Conservation (phyloP, 2,329 filamentous ascomycete species). For the Cladosporium halotolerans region DNA sequence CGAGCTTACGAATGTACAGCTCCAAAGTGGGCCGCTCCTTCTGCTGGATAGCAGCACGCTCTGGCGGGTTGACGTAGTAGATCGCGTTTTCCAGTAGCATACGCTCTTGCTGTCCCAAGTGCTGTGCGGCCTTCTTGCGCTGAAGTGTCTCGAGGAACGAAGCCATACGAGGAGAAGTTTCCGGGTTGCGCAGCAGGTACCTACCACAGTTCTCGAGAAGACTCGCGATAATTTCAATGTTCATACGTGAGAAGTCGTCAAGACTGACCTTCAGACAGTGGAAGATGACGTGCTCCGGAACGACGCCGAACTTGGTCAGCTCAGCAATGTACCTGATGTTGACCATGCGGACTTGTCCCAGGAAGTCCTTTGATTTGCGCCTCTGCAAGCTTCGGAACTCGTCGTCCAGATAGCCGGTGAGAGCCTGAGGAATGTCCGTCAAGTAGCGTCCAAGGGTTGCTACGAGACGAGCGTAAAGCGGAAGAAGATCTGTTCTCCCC, state of each 20-base stretch:
- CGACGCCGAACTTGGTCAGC: constrained; percentile 94
- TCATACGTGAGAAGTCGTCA: constrained; percentile 97
- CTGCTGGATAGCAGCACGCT: constrained; percentile 88
- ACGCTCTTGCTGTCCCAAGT: constrained; percentile 89
- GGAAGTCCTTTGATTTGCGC: constrained; percentile 94
- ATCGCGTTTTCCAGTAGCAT: constrained; percentile 98
- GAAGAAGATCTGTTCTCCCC: constrained; percentile 82
- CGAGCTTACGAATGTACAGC: constrained; percentile 82
- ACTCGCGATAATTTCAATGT: constrained; percentile 97
- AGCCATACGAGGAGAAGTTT: constrained; percentile 86
- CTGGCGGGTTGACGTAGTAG: constrained; percentile 94
- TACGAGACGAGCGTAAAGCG: constrained; percentile 84
- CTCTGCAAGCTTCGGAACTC: constrained; percentile 95
- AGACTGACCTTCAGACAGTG: constrained; percentile 96
- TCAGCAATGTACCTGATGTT: constrained; percentile 98
- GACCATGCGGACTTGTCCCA: constrained; percentile 85
- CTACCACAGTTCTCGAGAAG: constrained; percentile 93
- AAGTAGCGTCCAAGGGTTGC: constrained; percentile 92
- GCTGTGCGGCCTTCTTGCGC: constrained; percentile 91
- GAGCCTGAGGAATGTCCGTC: constrained; percentile 83
- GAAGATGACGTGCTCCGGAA: constrained; percentile 97
- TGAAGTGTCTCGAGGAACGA: constrained; percentile 92
- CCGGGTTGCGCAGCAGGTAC: constrained; percentile 84
- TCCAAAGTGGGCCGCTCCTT: constrained; percentile 94
- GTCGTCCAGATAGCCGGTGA: constrained; percentile 88